phyloP scores from a whole-genome alignment of 164 flowering plant species.

The Stephania cephalantha region DNA sequence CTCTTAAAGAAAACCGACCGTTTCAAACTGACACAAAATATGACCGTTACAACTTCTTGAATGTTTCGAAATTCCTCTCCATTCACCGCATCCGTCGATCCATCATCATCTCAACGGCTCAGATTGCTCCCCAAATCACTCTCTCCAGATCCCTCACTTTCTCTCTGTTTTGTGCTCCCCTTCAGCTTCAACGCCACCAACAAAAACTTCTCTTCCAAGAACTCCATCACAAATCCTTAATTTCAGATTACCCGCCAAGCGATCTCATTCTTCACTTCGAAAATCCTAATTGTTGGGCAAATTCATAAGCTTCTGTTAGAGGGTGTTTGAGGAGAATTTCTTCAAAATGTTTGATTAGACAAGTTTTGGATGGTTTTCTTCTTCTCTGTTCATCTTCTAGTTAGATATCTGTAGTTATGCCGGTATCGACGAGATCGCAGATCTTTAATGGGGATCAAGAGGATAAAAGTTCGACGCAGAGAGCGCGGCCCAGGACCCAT shows the following conservation, averaged over 20 bases:
- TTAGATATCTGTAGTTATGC: constrained; percentile 32
- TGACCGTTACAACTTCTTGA: constrained; percentile 24
- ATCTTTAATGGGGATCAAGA: constrained; percentile 22
- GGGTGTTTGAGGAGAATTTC: neutral
- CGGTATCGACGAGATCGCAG: constrained; percentile 69
- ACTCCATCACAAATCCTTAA: neutral
- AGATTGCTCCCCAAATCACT: constrained; percentile 19
- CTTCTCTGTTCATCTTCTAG: neutral
- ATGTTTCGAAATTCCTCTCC: constrained; percentile 21
- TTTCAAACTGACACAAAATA: constrained; percentile 20
- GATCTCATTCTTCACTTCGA: neutral
- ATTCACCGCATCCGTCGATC: constrained; percentile 24
- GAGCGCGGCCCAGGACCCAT: constrained; percentile 21
- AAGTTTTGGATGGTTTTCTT: neutral
- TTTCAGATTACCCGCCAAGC: neutral
- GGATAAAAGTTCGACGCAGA: constrained; percentile 23
- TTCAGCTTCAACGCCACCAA: neutral
- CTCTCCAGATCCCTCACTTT: constrained; percentile 12
- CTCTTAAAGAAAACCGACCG: constrained; percentile 12
- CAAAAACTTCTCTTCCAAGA: neutral
- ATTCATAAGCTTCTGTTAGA: neutral
- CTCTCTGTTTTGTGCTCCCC: neutral
- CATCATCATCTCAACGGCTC: constrained; percentile 23
- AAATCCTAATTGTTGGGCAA: no score
- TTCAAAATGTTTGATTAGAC: constrained; percentile 26